A percentile compares a stretch with the other conserved stretches of the same genome.
Conservation (phyloP, 495 filamentous ascomycete species). For the Melanomma pulvis-pyrius region DNA sequence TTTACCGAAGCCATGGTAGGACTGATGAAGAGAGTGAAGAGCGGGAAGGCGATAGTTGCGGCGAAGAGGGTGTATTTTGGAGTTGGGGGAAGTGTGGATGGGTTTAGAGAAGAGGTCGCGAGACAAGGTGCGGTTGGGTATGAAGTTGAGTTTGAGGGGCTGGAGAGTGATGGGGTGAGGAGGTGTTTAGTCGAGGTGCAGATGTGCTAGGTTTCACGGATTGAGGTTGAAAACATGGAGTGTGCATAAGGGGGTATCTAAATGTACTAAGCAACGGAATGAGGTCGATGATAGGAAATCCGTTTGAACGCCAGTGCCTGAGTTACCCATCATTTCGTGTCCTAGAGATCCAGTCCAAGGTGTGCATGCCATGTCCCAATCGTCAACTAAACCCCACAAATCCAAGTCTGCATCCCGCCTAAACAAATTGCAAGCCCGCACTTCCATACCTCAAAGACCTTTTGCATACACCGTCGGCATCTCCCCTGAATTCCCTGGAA, state of each 20-base stretch:
- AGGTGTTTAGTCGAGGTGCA: slow-evolving; percentile 50
- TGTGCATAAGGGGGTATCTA: slow-evolving; percentile 1
- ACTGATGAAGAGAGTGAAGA: slow-evolving; percentile 60
- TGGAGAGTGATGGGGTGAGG: slow-evolving; percentile 56
- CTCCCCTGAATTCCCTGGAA: background rate
- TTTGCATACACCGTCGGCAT: slow-evolving; percentile 21
- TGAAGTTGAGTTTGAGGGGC: slow-evolving; percentile 51
- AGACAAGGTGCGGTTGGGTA: slow-evolving; percentile 58
- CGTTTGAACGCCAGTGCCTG: background rate
- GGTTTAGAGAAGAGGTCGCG: slow-evolving; percentile 70
- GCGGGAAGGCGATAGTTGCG: slow-evolving; percentile 71
- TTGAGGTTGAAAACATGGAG: background rate
- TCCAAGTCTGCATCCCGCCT: background rate
- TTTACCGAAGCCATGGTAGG: slow-evolving; percentile 75
- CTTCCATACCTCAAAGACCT: background rate
- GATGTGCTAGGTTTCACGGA: slow-evolving; percentile 38
- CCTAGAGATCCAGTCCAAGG: too few relatives aligned
- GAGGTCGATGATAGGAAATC: background rate
- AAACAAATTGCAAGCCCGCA: background rate
- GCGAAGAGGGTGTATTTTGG: slow-evolving; percentile 97
- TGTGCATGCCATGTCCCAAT: too few relatives aligned
- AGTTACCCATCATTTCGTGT: background rate
- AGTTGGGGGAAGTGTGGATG: slow-evolving; percentile 89
- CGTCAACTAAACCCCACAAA: too few relatives aligned
- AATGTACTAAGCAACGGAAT: background rate